phyloP scores from a whole-genome alignment of 176 grass and related monocot species.

The Bolboschoenus planiculmis region DNA sequence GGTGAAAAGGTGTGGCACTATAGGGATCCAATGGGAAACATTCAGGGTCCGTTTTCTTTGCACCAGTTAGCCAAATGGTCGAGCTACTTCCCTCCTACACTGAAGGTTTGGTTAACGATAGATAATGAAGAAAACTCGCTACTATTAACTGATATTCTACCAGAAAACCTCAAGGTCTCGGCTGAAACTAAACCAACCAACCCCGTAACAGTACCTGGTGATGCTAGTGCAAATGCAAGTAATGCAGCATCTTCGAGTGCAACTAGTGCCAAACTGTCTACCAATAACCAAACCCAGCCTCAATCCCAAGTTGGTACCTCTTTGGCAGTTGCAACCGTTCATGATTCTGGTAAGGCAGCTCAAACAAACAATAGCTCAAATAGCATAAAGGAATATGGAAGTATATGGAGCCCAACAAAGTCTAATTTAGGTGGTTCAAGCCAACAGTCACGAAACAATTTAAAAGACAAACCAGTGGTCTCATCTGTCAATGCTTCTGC shows the following conservation, averaged over 20 bases:
- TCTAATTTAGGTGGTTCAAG: conserved; percentile 25
- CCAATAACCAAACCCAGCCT: conserved; percentile 27
- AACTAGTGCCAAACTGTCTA: conserved; percentile 25
- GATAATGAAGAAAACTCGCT: conserved; percentile 77
- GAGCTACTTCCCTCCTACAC: conserved; percentile 51
- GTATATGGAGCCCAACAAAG: conserved; percentile 47
- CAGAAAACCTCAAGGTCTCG: conserved; percentile 40
- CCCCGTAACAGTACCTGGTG: conserved; percentile 18
- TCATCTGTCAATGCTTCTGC: conserved; percentile 29
- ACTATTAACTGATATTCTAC: conserved; percentile 58
- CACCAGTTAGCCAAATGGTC: conserved; percentile 75
- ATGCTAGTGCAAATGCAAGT: conserved; percentile 8
- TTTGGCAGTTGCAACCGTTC: conserved; percentile 24
- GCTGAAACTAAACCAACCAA: conserved; percentile 26
- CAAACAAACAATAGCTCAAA: conserved; percentile 13
- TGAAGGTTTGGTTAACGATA: conserved; percentile 82
- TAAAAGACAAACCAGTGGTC: conserved; percentile 24
- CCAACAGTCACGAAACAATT: conserved; percentile 41
- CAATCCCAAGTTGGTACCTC: conserved; percentile 26
- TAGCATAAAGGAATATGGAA: conserved; percentile 35
- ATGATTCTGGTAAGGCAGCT: conserved; percentile 37
- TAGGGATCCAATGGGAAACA: conserved; percentile 71
- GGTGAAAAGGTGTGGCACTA: conserved; percentile 94
- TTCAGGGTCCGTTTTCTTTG: conserved; percentile 88
- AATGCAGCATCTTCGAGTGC: not conserved